phyloP scores from a whole-genome alignment of 2,329 filamentous ascomycete species.

The Fonsecaea nubica region DNA sequence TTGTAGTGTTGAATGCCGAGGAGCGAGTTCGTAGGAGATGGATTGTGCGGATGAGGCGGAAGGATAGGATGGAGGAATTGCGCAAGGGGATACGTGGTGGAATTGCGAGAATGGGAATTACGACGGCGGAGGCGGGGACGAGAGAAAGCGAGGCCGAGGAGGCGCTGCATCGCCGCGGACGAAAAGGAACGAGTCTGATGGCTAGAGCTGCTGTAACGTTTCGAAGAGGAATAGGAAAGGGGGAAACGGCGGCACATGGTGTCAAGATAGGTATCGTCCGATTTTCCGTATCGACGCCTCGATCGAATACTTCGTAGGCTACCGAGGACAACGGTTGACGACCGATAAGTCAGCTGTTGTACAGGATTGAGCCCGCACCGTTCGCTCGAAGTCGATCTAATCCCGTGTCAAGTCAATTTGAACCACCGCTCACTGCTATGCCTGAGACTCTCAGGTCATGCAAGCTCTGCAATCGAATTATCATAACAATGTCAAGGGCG shows the following conservation, averaged over 20 bases:
- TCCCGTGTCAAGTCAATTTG: conserved; percentile 34
- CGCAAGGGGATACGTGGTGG: conserved; percentile 5
- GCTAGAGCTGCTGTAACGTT: conserved; percentile 19
- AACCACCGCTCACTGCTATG: conserved; percentile 21
- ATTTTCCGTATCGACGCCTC: conserved; percentile 36
- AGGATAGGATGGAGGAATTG: background rate
- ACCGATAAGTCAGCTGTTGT: conserved; percentile 15
- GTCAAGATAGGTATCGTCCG: conserved; percentile 34
- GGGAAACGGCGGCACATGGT: conserved; percentile 25
- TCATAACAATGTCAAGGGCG: conserved; percentile 29
- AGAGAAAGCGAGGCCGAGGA: conserved; percentile 12
- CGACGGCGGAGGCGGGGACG: conserved; percentile 20
- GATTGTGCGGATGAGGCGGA: conserved; percentile 7
- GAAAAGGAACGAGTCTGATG: conserved; percentile 19
- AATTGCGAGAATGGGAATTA: conserved; percentile 17
- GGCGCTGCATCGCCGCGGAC: conserved; percentile 13
- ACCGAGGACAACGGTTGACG: conserved; percentile 32
- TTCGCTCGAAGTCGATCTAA: conserved; percentile 37
- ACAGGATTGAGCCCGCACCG: conserved; percentile 32
- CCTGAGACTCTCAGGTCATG: conserved; percentile 27
- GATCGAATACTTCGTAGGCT: conserved; percentile 33
- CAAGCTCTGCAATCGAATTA: conserved; percentile 24
- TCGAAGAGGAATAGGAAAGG: conserved; percentile 26
- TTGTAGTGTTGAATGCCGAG: background rate
- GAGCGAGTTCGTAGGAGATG: conserved; percentile 4